phyloP scores from a whole-genome alignment of 805 yeast genomes.

The Zygotorulaspora florentina region DNA sequence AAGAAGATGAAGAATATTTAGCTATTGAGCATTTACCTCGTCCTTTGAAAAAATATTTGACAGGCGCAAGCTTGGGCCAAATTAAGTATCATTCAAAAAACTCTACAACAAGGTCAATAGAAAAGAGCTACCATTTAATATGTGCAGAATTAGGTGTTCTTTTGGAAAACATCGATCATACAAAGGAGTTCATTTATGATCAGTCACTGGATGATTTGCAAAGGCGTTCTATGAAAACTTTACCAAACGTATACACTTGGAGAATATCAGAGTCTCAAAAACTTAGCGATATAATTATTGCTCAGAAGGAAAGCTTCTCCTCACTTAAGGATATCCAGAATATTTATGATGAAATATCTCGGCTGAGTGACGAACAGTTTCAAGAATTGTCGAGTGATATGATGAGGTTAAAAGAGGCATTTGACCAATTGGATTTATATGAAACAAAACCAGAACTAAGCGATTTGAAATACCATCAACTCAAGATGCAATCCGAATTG shows the following conservation, averaged over 20 bases:
- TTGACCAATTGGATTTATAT: conserved; percentile 11
- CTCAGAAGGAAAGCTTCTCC: not conserved
- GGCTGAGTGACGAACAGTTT: not conserved
- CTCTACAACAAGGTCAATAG: conserved; percentile 23
- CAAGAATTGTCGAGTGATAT: conserved; percentile 1
- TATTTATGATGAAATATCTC: conserved; percentile 5
- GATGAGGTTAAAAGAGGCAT: conserved; percentile 6
- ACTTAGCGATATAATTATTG: conserved; percentile 13
- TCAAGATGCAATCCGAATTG: conserved; percentile 16
- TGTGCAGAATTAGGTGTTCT: conserved; percentile 36
- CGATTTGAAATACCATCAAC: conserved; percentile 25
- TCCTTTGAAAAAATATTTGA: conserved; percentile 19
- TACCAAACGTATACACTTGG: conserved; percentile 37
- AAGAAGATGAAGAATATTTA: conserved; percentile 33
- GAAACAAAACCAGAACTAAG: conserved; percentile 8
- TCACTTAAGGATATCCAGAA: not conserved
- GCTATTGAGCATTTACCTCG: conserved; percentile 26
- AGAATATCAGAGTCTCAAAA: conserved; percentile 33
- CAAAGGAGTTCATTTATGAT: conserved; percentile 33
- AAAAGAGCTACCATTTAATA: conserved; percentile 25
- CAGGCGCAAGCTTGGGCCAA: conserved; percentile 18
- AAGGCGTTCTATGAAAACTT: conserved; percentile 27
- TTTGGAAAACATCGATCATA: conserved; percentile 28
- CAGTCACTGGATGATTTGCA: conserved; percentile 27
- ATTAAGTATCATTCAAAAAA: conserved; percentile 13